Evolutionary conservation across 331 rosid genomes (phyloP), one percentile per base, ranked within the genome.

Genomic region (Acacia concinna): DNA sequence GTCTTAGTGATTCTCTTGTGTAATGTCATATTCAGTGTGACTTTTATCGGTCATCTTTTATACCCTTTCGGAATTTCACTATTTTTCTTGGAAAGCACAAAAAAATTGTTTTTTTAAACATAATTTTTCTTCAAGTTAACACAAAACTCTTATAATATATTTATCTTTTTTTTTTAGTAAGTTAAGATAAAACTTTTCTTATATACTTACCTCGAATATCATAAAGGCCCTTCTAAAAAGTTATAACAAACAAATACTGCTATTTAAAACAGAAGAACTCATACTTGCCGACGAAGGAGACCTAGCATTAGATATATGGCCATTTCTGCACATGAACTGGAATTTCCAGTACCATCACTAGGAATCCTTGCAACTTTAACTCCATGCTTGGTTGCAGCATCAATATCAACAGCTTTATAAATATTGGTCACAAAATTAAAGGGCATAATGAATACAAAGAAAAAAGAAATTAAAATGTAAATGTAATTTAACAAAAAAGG

Each of bases 321-420:
- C 97, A 92, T 93, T 86, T 92, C 98, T 49, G 97, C 97, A 80
- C 98, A 92, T 27, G 97, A 90, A 71, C 88, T 85, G 81, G 98
- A 86, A 84, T 95, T 95, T 78, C 98, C 98, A 0, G 97, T 85
- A 51, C 5, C 77, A 77, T 77, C 83, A 77, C 97, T 40, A 0
- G 96, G 96, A 77, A 95, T 95, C 82, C 97, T 87, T 56, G 93
- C 98, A 65, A 95, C 97, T 89, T 87, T 95, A 78, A 95, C 89
- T 72, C 98, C 97, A 83, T 59, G 74, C 85, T 87, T 90, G 31
- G 96, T 95, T 63, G 97, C 98, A 83, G 98, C 92, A 85, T 92
- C 89, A 81, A 92, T 81, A 63, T 94, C 97, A 84, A 94, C 89
- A 60, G 97, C 98, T 94, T 84, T 75, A 82, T 78, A 70, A 68